Evolutionary conservation across 352 stramenopile species (phyloP).

Genomic region (Globisporangium sylvaticum): DNA sequence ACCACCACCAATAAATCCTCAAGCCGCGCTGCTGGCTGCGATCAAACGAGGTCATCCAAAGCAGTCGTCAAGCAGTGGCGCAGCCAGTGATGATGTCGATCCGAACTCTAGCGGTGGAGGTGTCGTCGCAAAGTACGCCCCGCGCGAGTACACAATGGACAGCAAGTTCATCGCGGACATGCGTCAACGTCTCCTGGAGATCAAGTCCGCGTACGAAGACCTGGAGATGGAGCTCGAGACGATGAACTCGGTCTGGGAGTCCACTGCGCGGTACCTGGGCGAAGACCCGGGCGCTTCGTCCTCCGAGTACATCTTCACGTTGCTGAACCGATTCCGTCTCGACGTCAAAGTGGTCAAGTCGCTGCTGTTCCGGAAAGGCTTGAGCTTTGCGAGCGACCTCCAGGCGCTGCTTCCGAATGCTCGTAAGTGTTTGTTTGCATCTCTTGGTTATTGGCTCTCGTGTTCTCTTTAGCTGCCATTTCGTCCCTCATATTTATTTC

Average conservation of each 20-base stretch:
- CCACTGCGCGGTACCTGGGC: conserved; percentile 60
- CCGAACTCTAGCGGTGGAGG: background rate
- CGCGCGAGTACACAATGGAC: conserved; percentile 44
- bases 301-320: conserved; percentile 64
- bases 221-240: conserved; percentile 64
- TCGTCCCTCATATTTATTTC: no score
- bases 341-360: conserved; percentile 74
- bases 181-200: conserved; percentile 36
- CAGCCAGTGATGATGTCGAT: background rate
- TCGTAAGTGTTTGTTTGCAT: conserved; percentile 27
- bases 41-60: conserved; percentile 19
- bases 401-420: conserved; percentile 30
- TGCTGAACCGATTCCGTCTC: conserved; percentile 71
- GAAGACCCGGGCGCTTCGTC: conserved; percentile 52
- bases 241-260: conserved; percentile 58
- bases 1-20: conserved; percentile 2
- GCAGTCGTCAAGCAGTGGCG: background rate
- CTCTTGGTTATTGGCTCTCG: no score
- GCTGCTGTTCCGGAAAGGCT: conserved; percentile 50
- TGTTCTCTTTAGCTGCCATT: no score
- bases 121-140: conserved; percentile 21
- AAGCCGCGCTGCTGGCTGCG: conserved; percentile 29
- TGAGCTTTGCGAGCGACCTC: conserved; percentile 40
- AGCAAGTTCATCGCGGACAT: conserved; percentile 62
- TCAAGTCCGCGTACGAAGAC: conserved; percentile 54